Percentiles rank a stretch among this genome's conserved stretches.
These are phyloP conservation scores for Euphorbia celastroides DNA, from an alignment of 441 rosid genomes.

Conservation along the genomic window DNA sequence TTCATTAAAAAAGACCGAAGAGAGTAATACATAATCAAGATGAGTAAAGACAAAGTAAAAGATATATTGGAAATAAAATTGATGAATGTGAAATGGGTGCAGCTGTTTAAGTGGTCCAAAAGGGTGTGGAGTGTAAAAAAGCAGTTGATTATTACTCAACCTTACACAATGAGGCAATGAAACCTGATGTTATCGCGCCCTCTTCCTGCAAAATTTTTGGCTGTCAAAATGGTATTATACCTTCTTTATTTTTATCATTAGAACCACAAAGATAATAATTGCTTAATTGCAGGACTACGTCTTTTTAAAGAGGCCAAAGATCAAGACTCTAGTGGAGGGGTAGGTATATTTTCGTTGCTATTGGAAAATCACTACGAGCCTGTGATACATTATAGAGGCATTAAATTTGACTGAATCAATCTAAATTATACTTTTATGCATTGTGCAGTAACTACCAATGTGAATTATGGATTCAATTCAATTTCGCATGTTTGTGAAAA, in stretches of 20 bases:
- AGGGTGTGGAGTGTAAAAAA: slow-evolving; percentile 34
- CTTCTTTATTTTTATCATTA: slow-evolving; percentile 10
- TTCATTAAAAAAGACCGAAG: too few relatives aligned
- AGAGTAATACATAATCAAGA: too few relatives aligned
- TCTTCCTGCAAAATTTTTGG: slow-evolving; percentile 96
- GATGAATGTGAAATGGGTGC: not conserved
- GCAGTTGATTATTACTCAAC: slow-evolving; percentile 43
- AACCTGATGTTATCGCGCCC: slow-evolving; percentile 90
- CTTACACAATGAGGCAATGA: slow-evolving; percentile 46
- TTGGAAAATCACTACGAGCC: too few relatives aligned
- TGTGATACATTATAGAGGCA: too few relatives aligned
- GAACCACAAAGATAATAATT: slow-evolving; percentile 20
- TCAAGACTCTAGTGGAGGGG: slow-evolving; percentile 66
- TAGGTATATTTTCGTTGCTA: slow-evolving; percentile 30
- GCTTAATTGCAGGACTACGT: slow-evolving; percentile 56
- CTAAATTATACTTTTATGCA: too few relatives aligned
- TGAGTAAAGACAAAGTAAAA: too few relatives aligned
- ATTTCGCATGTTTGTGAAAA: slow-evolving; percentile 10
- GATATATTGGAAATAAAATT: too few relatives aligned
- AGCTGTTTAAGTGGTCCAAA: slow-evolving; percentile 46
- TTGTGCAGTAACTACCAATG: too few relatives aligned
- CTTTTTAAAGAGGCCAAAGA: slow-evolving; percentile 96
- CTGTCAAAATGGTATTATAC: slow-evolving; percentile 68
- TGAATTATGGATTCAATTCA: too few relatives aligned
- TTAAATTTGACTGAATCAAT: too few relatives aligned